Conservation (phyloP, 75 land plant genomes). For the Selaginella moellendorffii region DNA sequence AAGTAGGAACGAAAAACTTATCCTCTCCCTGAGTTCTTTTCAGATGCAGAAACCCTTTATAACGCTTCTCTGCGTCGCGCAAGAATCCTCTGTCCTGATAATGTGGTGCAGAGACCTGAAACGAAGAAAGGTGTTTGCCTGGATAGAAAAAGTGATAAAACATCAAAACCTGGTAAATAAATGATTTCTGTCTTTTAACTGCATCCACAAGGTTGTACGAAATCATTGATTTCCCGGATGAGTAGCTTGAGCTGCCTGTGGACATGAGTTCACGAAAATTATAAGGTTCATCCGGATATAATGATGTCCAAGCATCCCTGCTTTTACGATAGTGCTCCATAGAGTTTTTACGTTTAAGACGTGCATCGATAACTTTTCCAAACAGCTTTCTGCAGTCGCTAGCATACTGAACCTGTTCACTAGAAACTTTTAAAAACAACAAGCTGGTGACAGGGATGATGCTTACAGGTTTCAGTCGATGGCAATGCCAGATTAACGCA, state of each 20-base stretch:
- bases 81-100: conserved; percentile 40
- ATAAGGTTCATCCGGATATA: conserved; percentile 57
- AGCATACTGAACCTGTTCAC: conserved; percentile 53
- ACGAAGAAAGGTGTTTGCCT: not conserved
- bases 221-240: conserved; percentile 18
- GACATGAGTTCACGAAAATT: conserved; percentile 21
- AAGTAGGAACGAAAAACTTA: conserved; percentile 79
- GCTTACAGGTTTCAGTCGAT: conserved; percentile 88
- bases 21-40: conserved; percentile 42
- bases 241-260: not conserved
- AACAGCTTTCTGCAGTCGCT: conserved; percentile 51
- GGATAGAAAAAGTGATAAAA: not conserved
- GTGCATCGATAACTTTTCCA: conserved; percentile 50
- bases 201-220: conserved; percentile 65
- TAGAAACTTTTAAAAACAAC: too few relatives aligned
- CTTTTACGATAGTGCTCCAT: too few relatives aligned
- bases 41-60: conserved; percentile 69
- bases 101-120: conserved; percentile 54
- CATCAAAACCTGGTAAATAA: conserved; percentile 73
- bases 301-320: conserved; percentile 28
- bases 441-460: too few relatives aligned
- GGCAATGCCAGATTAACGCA: conserved; percentile 98
- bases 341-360: conserved; percentile 23
- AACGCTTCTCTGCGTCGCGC: conserved; percentile 50
- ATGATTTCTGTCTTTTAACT: conserved; percentile 61